Conservation (phyloP, 2,329 filamentous ascomycete species). For the Colletotrichum somersetense region DNA sequence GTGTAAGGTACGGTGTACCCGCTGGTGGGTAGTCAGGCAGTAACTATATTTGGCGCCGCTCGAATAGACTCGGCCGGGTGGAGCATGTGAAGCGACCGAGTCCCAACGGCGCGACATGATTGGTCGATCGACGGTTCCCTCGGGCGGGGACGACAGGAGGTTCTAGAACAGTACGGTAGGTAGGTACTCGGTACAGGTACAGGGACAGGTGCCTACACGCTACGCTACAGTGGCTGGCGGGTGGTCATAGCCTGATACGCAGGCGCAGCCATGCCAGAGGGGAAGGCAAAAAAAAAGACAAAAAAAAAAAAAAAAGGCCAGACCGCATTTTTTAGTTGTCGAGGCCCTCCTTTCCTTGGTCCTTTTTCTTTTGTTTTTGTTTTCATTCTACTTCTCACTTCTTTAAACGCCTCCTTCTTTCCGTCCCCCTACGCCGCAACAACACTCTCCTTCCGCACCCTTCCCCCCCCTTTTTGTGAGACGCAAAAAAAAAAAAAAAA, state of each 20-base stretch:
- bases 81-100: constrained; percentile 35
- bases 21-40: too few relatives aligned
- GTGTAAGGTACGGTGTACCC: too few relatives aligned
- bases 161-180: constrained; percentile 20
- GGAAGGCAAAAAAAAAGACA: neutral
- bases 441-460: neutral
- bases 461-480: neutral
- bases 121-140: neutral
- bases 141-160: constrained; percentile 3
- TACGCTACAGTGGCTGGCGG: neutral
- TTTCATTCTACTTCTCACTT: neutral
- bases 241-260: constrained; percentile 31
- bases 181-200: neutral
- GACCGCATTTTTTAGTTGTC: constrained; percentile 14
- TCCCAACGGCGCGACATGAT: constrained; percentile 4
- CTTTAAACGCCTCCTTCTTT: neutral
- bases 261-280: constrained; percentile 7
- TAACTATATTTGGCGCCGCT: neutral
- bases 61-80: constrained; percentile 1
- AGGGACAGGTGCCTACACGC: too few relatives aligned
- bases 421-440: neutral
- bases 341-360: neutral
- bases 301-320: constrained; percentile 26
- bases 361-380: neutral
- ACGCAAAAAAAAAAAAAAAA: too few relatives aligned